Conservation (phyloP, 2,329 filamentous ascomycete species). For the Neospermospora avenae region DNA sequence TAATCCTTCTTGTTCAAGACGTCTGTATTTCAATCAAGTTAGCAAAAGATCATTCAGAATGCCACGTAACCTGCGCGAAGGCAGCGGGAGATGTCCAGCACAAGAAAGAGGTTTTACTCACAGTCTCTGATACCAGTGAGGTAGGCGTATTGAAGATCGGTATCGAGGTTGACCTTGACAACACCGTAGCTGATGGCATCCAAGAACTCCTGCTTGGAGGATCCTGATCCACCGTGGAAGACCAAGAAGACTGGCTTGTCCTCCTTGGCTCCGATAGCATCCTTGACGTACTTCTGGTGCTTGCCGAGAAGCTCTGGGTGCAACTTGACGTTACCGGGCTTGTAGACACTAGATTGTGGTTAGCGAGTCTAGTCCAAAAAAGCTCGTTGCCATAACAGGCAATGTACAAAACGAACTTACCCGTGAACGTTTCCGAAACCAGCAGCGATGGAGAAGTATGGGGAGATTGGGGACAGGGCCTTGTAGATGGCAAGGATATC, state of each 20-base stretch:
- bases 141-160: constrained; percentile 96
- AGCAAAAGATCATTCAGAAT: background rate
- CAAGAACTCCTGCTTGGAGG: constrained; percentile 83
- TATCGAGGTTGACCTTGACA: constrained; percentile 99
- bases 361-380: background rate
- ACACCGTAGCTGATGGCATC: constrained; percentile 91
- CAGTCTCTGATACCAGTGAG: constrained; percentile 87
- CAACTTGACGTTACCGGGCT: constrained; percentile 94
- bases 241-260: constrained; percentile 98
- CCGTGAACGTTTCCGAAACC: constrained; percentile 98
- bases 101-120: background rate
- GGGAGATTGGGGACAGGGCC: constrained; percentile 78
- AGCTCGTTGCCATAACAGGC: background rate
- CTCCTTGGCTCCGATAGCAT: constrained; percentile 67
- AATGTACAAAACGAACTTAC: background rate
- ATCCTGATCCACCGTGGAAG: constrained; percentile 97
- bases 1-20: constrained; percentile 94
- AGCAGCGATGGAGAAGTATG: constrained; percentile 97
- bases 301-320: constrained; percentile 94
- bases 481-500: constrained; percentile 92
- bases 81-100: background rate
- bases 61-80: background rate
- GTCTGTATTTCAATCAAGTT: constrained; percentile 37
- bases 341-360: constrained; percentile 68
- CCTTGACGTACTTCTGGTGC: constrained; percentile 90